Evolutionary conservation across 352 stramenopile species (phyloP), one percentile per base, ranked within the genome.

Genomic region (Plasmopara viticola): DNA sequence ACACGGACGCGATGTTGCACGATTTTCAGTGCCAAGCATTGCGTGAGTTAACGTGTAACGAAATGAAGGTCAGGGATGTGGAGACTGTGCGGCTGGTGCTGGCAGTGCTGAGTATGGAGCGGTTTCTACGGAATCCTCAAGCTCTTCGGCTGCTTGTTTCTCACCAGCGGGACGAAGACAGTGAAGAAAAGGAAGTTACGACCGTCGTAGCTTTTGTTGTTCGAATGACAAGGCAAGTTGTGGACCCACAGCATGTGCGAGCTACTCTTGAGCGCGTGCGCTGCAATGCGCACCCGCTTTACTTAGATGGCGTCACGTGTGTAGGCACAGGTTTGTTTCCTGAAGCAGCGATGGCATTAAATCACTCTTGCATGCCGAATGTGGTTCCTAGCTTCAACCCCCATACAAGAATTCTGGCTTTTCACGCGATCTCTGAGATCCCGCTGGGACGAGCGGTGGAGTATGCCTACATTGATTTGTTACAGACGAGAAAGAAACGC

Each of bases 361-460:
- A 89, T 52, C 75, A 89, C 54, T 84, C 75, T 48, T 89, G 78
- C 52, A 13, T 62, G 2, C 78, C 78, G 17, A 87, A 85, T 52
- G 72, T 87, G 34, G 58, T 65, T 14, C 56, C 74, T 9, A 74
- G 60, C 30, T 89, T 86, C 28, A 60, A 87, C 12, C 53, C 64
- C 4, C 35, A 40, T 14, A 75, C 69, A 17, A 65, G 75, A 8
- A 70, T 62, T n/a, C 66, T 89, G 15, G 38, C 55, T 8, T 82
- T 86, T 39, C 56, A 81, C 29, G 66, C 69, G 28, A 68, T 86
- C 33, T 39, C 33, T 4, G 40, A 58, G 14, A 77, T 89, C 35
- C 18, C 42, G 2, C 15, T 9, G 1, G 50, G 62, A 20, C 28
- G 70, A 17, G 35, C 68, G 7, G 58, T 87, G 39, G 71, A 84